phyloP scores from a whole-genome alignment of 164 flowering plant species.

The Litsea cubeba region DNA sequence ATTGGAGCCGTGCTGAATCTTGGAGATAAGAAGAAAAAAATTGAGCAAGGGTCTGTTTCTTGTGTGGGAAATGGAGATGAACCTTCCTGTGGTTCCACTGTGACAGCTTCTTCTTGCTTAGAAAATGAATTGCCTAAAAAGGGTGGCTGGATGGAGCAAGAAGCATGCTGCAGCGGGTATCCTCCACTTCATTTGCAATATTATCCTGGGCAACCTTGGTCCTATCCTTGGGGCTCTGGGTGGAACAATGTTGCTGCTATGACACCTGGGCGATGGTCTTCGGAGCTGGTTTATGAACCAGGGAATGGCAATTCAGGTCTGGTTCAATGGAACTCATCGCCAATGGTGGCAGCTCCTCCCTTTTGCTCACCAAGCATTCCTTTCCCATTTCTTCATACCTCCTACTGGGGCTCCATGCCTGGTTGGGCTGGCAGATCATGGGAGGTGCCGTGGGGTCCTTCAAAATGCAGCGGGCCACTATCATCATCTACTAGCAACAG shows the following conservation, averaged over 20 bases:
- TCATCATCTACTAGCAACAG: conserved; percentile 30
- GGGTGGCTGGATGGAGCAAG: conserved; percentile 15
- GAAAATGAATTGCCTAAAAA: conserved; percentile 21
- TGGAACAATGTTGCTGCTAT: conserved; percentile 16
- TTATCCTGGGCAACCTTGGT: conserved; percentile 31
- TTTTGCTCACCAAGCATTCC: conserved; percentile 29
- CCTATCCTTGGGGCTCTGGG: conserved; percentile 28
- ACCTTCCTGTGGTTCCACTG: conserved; percentile 22
- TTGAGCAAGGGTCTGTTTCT: conserved; percentile 12
- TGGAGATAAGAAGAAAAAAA: conserved; percentile 25
- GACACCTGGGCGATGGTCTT: conserved; percentile 17
- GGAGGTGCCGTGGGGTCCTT: conserved; percentile 18
- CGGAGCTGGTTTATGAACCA: conserved; percentile 14
- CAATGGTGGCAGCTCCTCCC: conserved; percentile 23
- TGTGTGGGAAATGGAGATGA: conserved; percentile 28
- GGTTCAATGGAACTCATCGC: conserved; percentile 40
- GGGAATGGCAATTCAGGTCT: conserved; percentile 19
- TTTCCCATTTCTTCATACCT: conserved; percentile 32
- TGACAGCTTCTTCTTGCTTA: conserved; percentile 15
- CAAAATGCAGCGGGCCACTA: conserved; percentile 22
- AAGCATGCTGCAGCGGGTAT: conserved; percentile 6
- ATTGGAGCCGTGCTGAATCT: conserved; percentile 35
- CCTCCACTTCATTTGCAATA: conserved; percentile 19
- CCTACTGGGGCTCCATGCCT: conserved; percentile 43
- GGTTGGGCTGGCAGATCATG: conserved; percentile 30